These are phyloP conservation scores for Arctium lappa DNA, from an alignment of 129 eudicot genomes.

Conservation along the genomic window DNA sequence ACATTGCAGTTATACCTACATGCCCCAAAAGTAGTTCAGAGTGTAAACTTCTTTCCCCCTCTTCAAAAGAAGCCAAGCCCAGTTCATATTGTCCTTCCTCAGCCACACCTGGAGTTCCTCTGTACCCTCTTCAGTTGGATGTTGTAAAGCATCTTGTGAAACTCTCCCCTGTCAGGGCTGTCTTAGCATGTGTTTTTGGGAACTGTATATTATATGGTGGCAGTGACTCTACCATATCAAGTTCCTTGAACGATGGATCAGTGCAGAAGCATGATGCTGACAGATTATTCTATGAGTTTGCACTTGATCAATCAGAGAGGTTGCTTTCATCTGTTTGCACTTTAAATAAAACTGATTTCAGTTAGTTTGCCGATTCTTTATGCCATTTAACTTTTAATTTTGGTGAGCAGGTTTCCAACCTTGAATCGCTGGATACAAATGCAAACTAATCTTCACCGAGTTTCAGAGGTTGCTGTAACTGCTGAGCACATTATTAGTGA, in stretches of 20 bases:
- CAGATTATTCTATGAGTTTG: conserved; percentile 86
- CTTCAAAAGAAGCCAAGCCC: conserved; percentile 74
- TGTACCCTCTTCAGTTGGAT: conserved; percentile 92
- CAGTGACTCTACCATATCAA: conserved; percentile 53
- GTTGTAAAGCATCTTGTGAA: conserved; percentile 91
- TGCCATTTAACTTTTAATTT: conserved; percentile 7
- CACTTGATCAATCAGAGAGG: conserved; percentile 99
- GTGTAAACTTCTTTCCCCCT: conserved; percentile 59
- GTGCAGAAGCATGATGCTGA: conserved; percentile 70
- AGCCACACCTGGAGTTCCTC: conserved; percentile 75
- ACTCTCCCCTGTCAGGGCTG: conserved; percentile 91
- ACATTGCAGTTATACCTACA: conserved; percentile 83
- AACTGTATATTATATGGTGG: conserved; percentile 72
- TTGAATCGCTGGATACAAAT: conserved; percentile 99
- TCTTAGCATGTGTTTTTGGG: conserved; percentile 93
- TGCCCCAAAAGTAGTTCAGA: conserved; percentile 51
- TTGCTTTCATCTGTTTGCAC: conserved; percentile 21
- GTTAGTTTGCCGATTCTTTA: conserved; percentile 10
- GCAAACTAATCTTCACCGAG: conserved; percentile 94
- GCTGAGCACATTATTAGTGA: conserved; percentile 46
- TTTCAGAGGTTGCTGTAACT: conserved; percentile 81
- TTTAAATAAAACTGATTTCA: background rate
- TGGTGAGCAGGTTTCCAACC: conserved; percentile 76
- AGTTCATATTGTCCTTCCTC: conserved; percentile 65
- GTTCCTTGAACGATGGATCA: conserved; percentile 63